Percentiles rank a stretch among this genome's conserved stretches.
These are phyloP conservation scores for Chaetomium strumarium DNA, from an alignment of 2,329 filamentous ascomycete species.

Conservation along the genomic window DNA sequence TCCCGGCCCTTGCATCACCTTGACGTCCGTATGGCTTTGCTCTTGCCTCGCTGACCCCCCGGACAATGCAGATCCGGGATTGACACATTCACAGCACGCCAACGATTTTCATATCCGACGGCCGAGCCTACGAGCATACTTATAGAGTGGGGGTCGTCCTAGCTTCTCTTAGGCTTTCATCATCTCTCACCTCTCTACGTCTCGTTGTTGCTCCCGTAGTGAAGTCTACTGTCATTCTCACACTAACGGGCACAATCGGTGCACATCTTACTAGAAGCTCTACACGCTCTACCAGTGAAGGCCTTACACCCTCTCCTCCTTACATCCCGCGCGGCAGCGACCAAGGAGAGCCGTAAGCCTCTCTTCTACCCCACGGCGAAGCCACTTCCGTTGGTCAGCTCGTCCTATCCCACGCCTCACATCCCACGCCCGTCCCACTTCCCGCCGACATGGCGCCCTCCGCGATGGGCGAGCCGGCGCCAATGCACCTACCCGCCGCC, in stretches of 20 bases:
- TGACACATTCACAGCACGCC: no score
- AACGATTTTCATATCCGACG: conserved; percentile 19
- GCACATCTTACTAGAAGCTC: conserved; percentile 10
- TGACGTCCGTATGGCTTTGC: conserved; percentile 9
- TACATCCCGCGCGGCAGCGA: conserved; percentile 14
- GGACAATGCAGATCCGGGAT: conserved; percentile 19
- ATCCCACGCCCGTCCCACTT: conserved; percentile 33
- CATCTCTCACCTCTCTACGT: conserved; percentile 2
- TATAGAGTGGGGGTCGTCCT: conserved; percentile 24
- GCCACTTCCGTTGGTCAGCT: conserved; percentile 20
- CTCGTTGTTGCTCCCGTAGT: conserved; percentile 1
- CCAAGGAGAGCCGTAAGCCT: conserved; percentile 16
- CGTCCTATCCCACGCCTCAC: conserved; percentile 21
- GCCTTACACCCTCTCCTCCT: conserved; percentile 6
- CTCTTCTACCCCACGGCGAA: conserved; percentile 20
- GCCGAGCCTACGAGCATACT: conserved; percentile 21
- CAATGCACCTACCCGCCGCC: conserved; percentile 40
- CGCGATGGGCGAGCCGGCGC: conserved; percentile 39
- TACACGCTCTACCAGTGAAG: no score
- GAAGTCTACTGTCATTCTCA: background rate
- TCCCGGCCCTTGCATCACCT: conserved; percentile 18
- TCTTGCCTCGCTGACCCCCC: conserved; percentile 7
- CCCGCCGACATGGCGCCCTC: conserved; percentile 44
- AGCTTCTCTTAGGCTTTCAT: conserved; percentile 12
- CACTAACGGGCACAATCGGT: background rate